phyloP scores from a whole-genome alignment of 352 stramenopile species.

The Plasmopara halstedii region DNA sequence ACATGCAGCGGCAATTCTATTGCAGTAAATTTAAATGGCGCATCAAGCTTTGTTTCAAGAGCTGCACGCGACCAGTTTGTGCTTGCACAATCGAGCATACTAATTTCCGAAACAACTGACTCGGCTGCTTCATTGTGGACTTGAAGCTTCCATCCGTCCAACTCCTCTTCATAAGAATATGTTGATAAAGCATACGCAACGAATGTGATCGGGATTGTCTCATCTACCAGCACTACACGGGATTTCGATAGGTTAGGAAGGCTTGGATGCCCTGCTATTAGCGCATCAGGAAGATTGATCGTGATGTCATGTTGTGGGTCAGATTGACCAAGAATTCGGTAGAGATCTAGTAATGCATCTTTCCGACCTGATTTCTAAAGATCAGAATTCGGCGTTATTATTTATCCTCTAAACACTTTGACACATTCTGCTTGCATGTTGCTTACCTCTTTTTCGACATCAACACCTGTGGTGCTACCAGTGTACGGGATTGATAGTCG shows the following conservation, averaged over 20 bases:
- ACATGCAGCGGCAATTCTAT: slow-evolving; percentile 57
- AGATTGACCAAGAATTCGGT: slow-evolving; percentile 49
- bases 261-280: slow-evolving; percentile 79
- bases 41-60: slow-evolving; percentile 40
- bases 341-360: slow-evolving; percentile 61
- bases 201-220: slow-evolving; percentile 89
- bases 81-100: slow-evolving; percentile 9
- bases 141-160: slow-evolving; percentile 53
- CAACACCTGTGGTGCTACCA: slow-evolving; percentile 4
- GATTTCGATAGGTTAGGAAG: slow-evolving; percentile 86
- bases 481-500: slow-evolving; percentile 12
- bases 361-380: slow-evolving; percentile 60
- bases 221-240: slow-evolving; percentile 89
- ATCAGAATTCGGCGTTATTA: too few species aligned
- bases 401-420: neutral
- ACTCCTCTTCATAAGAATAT: slow-evolving; percentile 75
- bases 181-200: slow-evolving; percentile 94
- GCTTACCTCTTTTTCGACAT: slow-evolving; percentile 37
- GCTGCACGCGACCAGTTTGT: slow-evolving; percentile 66
- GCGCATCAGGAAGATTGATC: slow-evolving; percentile 48
- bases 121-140: slow-evolving; percentile 42
- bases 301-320: slow-evolving; percentile 65
- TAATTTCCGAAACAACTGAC: slow-evolving; percentile 15
- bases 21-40: slow-evolving; percentile 56
- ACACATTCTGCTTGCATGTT: neutral